Evolutionary conservation across 164 flowering plant genomes (phyloP).

Genomic region (Macadamia tetraphylla): DNA sequence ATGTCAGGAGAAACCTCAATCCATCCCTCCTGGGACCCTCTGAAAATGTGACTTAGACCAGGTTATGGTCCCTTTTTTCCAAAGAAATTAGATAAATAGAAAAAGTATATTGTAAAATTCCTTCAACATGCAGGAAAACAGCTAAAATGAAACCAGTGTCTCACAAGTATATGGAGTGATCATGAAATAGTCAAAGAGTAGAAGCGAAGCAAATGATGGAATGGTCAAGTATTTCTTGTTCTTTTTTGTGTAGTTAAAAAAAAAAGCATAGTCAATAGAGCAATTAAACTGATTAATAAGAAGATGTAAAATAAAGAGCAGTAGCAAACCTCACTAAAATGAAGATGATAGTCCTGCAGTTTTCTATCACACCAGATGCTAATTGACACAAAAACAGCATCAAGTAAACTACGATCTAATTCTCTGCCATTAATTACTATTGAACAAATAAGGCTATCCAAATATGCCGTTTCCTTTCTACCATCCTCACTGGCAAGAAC

Average conservation of each 20-base stretch:
- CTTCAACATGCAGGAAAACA: too few relatives aligned
- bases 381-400: constrained; percentile 53
- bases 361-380: constrained; percentile 60
- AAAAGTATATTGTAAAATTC: too few relatives aligned
- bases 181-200: too few relatives aligned
- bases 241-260: not conserved
- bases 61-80: too few relatives aligned
- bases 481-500: constrained; percentile 28
- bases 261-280: not conserved
- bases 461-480: constrained; percentile 41
- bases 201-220: too few relatives aligned
- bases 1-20: too few relatives aligned
- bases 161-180: too few relatives aligned
- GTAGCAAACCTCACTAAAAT: constrained; percentile 59
- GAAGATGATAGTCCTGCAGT: constrained; percentile 70
- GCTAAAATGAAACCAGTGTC: too few relatives aligned
- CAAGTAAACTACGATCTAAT: constrained; percentile 35
- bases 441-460: constrained; percentile 43
- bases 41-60: too few relatives aligned
- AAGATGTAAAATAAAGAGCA: constrained; percentile 2
- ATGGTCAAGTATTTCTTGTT: too few relatives aligned
- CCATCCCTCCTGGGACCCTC: too few relatives aligned
- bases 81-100: too few relatives aligned
- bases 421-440: constrained; percentile 22
- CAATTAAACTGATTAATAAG: not conserved